Evolutionary conservation across 148 eudicot genomes (phyloP).

Genomic region (Camellia japonica): DNA sequence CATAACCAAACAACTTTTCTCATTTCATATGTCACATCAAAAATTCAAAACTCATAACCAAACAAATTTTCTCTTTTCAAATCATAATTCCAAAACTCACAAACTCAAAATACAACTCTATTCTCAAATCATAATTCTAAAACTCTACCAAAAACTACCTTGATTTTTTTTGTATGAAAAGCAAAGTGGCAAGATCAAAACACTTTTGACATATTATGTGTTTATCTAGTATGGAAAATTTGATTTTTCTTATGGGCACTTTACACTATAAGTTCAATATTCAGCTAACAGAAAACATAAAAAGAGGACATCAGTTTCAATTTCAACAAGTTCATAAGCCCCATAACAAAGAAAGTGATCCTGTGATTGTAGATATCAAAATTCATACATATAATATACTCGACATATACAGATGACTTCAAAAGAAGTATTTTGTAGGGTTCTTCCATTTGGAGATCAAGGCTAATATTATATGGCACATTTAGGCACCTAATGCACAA

Average conservation of each 20-base stretch:
- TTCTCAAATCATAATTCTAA: too few relatives aligned
- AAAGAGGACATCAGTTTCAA: background rate
- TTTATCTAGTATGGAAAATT: background rate
- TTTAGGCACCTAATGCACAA: background rate
- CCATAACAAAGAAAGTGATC: background rate
- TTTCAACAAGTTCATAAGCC: conserved; percentile 6
- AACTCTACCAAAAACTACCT: too few relatives aligned
- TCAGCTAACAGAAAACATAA: background rate
- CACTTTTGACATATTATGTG: background rate
- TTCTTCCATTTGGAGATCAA: background rate
- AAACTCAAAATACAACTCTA: too few relatives aligned
- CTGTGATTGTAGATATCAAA: background rate
- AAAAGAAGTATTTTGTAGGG: background rate
- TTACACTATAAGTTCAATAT: background rate
- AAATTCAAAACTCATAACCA: too few relatives aligned
- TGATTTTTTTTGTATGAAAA: background rate
- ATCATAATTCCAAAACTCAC: too few relatives aligned
- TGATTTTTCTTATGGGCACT: background rate
- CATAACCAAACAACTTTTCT: too few relatives aligned
- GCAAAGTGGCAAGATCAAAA: background rate
- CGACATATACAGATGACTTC: background rate
- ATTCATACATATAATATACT: background rate
- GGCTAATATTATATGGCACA: background rate
- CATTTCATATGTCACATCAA: too few relatives aligned
- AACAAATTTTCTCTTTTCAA: too few relatives aligned